Conservation (phyloP, 2,329 filamentous ascomycete genomes). For the Didymella segeticola region DNA sequence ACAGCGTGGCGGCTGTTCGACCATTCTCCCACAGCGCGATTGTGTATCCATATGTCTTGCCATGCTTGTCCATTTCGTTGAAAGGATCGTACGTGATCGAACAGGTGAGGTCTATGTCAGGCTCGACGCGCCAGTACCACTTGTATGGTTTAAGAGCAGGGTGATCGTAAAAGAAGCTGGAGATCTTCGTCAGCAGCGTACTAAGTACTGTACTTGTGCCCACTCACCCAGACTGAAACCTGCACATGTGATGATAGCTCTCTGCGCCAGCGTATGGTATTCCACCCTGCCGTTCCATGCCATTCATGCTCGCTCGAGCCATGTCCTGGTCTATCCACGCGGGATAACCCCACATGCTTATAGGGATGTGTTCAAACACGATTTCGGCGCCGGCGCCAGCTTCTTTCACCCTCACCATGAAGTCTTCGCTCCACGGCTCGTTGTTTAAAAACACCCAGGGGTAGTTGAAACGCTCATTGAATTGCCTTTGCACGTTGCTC, state of each 20-base stretch:
- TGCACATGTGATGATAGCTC: slow-evolving; percentile 97
- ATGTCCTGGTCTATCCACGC: slow-evolving; percentile 62
- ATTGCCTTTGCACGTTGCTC: slow-evolving; percentile 74
- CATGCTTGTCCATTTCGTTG: slow-evolving; percentile 91
- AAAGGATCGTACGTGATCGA: slow-evolving; percentile 97
- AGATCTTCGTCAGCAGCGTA: not conserved
- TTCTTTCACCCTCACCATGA: slow-evolving; percentile 78
- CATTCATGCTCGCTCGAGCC: slow-evolving; percentile 71
- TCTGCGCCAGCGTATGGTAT: slow-evolving; percentile 81
- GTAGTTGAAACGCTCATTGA: slow-evolving; percentile 97
- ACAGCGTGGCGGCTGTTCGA: slow-evolving; percentile 74
- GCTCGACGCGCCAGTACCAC: slow-evolving; percentile 97
- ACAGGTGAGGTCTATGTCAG: slow-evolving; percentile 97
- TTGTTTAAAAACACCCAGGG: slow-evolving; percentile 99
- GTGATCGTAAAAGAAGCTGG: slow-evolving; percentile 85
- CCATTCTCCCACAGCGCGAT: slow-evolving; percentile 94
- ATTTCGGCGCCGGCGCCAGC: slow-evolving; percentile 73
- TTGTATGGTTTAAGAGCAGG: slow-evolving; percentile 78
- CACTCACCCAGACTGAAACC: slow-evolving; percentile 72
- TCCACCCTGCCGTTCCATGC: slow-evolving; percentile 74
- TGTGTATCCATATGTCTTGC: slow-evolving; percentile 97
- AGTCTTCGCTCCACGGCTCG: slow-evolving; percentile 85
- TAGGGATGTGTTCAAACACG: slow-evolving; percentile 81
- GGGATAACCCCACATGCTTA: slow-evolving; percentile 85
- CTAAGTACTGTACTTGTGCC: not conserved